Percentiles rank a stretch among this genome's conserved stretches.
Conservation (phyloP, 2,329 filamentous ascomycete genomes). For the Fusarium sp. region DNA sequence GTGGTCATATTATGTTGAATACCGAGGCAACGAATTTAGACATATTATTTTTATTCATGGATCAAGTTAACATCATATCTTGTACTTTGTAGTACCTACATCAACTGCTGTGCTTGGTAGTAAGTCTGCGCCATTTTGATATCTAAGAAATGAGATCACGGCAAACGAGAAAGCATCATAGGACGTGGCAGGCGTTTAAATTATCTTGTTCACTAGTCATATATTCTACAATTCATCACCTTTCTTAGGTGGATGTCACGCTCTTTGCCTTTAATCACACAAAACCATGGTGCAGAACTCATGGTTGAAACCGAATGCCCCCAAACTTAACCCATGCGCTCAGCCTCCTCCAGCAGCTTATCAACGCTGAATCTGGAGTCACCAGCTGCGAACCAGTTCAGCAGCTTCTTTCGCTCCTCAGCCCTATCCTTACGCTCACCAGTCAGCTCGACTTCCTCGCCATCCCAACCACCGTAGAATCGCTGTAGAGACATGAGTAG, state of each 20-base stretch:
- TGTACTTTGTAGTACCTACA: not conserved
- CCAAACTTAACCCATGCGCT: constrained; percentile 69
- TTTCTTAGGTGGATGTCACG: not conserved
- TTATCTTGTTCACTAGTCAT: constrained; percentile 10
- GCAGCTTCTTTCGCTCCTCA: constrained; percentile 70
- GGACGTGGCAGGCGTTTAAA: not conserved
- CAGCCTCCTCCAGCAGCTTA: constrained; percentile 85
- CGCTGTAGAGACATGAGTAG: constrained; percentile 91
- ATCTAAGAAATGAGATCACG: not conserved
- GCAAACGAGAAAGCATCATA: constrained; percentile 47
- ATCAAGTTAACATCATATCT: not conserved
- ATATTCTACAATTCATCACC: constrained; percentile 23
- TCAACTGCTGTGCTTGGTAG: not conserved
- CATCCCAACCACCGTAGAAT: constrained; percentile 80
- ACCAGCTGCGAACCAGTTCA: constrained; percentile 84
- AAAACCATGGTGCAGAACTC: not conserved
- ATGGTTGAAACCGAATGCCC: not conserved
- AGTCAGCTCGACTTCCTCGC: constrained; percentile 46
- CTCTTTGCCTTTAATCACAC: not conserved
- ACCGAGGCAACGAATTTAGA: not conserved
- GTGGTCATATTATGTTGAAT: not conserved
- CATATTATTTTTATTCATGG: not conserved
- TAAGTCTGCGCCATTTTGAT: not conserved
- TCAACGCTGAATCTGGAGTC: constrained; percentile 84
- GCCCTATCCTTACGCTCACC: constrained; percentile 62